Evolutionary conservation across 306 rosid genomes (phyloP).

Genomic region (Casuarina cunninghamiana): DNA sequence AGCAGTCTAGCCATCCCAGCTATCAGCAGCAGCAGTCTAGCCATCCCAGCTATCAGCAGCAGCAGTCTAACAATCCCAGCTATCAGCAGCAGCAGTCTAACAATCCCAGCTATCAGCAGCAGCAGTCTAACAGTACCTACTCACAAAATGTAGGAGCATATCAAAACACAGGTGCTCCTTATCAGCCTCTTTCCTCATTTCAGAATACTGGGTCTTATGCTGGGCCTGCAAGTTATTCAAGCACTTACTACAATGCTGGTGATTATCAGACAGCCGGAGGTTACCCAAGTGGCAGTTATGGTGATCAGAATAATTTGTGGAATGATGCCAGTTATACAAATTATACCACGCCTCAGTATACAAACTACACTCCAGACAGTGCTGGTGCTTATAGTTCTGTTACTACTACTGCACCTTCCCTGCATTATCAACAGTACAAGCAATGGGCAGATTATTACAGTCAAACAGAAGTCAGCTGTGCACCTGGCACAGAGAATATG

Average conservation of each 20-base stretch:
- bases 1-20: conserved; percentile 14
- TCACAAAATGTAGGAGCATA: conserved; percentile 97
- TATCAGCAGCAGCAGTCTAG: conserved; percentile 70
- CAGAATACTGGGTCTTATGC: conserved; percentile 99
- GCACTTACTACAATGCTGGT: conserved; percentile 99
- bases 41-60: conserved; percentile 69
- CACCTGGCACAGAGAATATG: conserved; percentile 95
- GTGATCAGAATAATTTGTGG: conserved; percentile 73
- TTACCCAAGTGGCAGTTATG: conserved; percentile 75
- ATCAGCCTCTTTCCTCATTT: conserved; percentile 99
- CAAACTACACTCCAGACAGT: conserved; percentile 70
- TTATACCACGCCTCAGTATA: conserved; percentile 69
- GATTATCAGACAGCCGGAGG: conserved; percentile 99
- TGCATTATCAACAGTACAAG: conserved; percentile 75
- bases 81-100: conserved; percentile 79
- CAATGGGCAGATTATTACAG: conserved; percentile 93
- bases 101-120: conserved; percentile 70
- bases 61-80: conserved; percentile 43
- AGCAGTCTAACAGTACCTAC: conserved; percentile 71
- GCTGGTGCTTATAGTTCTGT: conserved; percentile 62
- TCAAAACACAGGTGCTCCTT: conserved; percentile 99
- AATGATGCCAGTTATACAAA: conserved; percentile 75
- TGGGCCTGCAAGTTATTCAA: conserved; percentile 97
- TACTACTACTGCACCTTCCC: conserved; percentile 50
- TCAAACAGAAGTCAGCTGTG: conserved; percentile 97